Percentiles rank a stretch among this genome's conserved stretches.
Evolutionary conservation across 805 yeast species (phyloP).

Genomic region (Barnettozyma sp.): DNA sequence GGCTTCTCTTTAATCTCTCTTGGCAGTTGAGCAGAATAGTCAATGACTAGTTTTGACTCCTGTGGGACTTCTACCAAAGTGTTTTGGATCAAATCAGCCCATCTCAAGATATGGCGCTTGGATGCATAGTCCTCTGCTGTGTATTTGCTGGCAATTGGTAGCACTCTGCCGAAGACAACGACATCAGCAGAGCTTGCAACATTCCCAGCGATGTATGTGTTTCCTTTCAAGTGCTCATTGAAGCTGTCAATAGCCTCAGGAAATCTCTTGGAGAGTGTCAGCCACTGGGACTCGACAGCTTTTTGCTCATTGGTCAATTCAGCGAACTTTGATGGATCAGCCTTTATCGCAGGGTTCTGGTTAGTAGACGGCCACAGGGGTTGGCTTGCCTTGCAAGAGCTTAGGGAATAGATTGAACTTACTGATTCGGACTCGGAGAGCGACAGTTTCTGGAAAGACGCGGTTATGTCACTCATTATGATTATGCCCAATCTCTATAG

Average conservation of each 20-base stretch:
- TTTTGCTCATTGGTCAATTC: constrained; percentile 40
- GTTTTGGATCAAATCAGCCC: constrained; percentile 85
- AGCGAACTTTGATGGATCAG: constrained; percentile 22
- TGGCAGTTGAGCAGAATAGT: constrained; percentile 59
- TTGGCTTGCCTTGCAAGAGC: too few species aligned
- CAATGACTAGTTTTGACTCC: constrained; percentile 47
- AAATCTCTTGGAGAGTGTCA: constrained; percentile 59
- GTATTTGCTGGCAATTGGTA: constrained; percentile 55
- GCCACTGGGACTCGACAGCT: constrained; percentile 76
- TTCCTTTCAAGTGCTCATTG: constrained; percentile 60
- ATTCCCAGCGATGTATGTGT: constrained; percentile 67
- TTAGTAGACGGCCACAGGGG: neutral
- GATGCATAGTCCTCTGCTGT: constrained; percentile 46
- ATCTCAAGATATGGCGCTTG: constrained; percentile 82
- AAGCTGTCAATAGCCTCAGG: constrained; percentile 49
- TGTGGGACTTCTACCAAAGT: constrained; percentile 48
- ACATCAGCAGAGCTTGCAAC: constrained; percentile 65
- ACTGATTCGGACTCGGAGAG: constrained; percentile 22
- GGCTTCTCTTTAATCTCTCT: constrained; percentile 61
- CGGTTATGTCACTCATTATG: constrained; percentile 26
- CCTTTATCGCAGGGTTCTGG: constrained; percentile 12
- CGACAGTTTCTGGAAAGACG: constrained; percentile 26
- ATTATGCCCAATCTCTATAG: too few species aligned
- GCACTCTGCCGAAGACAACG: constrained; percentile 56
- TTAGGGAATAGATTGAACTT: too few species aligned